These are phyloP conservation scores for Talaromyces piceae DNA, from an alignment of 2,329 filamentous ascomycete genomes.

Conservation along the genomic window DNA sequence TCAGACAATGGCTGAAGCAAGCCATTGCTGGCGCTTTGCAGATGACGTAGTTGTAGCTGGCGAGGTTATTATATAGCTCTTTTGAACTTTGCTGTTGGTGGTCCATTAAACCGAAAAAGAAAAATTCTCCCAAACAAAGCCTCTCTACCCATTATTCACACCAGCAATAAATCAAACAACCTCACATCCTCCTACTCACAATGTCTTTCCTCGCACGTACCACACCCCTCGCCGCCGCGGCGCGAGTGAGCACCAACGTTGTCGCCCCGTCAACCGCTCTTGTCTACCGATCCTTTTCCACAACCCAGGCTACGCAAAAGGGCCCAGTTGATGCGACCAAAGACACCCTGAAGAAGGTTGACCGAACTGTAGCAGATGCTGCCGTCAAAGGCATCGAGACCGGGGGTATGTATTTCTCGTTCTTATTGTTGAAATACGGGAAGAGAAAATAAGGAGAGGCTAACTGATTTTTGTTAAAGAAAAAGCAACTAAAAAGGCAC, in stretches of 20 bases:
- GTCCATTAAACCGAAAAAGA: too few species aligned
- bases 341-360: conserved; percentile 51
- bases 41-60: not conserved
- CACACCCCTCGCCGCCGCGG: not conserved
- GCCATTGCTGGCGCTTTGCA: too few species aligned
- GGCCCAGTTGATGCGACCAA: conserved; percentile 49
- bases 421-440: too few species aligned
- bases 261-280: conserved; percentile 4
- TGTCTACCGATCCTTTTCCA: conserved; percentile 41
- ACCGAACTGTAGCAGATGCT: conserved; percentile 48
- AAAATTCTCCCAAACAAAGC: too few species aligned
- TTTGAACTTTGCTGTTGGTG: too few species aligned
- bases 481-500: conserved; percentile 41
- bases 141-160: too few species aligned
- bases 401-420: conserved; percentile 44
- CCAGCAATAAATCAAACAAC: too few species aligned
- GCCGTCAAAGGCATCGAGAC: conserved; percentile 57
- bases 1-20: too few species aligned
- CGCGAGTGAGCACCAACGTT: not conserved
- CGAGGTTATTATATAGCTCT: not conserved
- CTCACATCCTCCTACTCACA: not conserved
- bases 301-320: conserved; percentile 43
- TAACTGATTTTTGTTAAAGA: conserved; percentile 31
- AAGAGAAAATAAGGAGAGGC: too few species aligned
- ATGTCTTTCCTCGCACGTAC: conserved; percentile 8